These are phyloP conservation scores for Aureobasidium mangrovei DNA, from an alignment of 2,329 filamentous ascomycete genomes.

Conservation along the genomic window DNA sequence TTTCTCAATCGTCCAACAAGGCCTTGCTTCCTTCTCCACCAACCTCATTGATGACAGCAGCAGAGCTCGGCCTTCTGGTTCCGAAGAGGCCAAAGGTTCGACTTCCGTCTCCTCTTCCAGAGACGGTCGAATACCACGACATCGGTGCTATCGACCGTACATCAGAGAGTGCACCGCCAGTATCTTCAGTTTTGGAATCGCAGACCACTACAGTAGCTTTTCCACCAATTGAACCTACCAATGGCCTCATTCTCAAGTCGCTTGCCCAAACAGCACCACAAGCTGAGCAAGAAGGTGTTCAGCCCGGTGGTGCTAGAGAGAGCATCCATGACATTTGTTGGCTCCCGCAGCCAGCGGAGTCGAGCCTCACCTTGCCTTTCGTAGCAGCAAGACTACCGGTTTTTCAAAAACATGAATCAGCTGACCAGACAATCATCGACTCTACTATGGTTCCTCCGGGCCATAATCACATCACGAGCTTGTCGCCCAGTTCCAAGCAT, in stretches of 20 bases:
- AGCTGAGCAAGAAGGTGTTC: background rate
- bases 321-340: too few relatives aligned
- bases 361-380: background rate
- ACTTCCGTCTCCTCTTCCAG: background rate
- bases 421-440: background rate
- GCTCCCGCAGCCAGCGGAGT: background rate
- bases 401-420: background rate
- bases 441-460: background rate
- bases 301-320: background rate
- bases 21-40: background rate
- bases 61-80: background rate
- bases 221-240: background rate
- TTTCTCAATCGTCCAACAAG: background rate
- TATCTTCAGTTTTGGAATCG: too few relatives aligned
- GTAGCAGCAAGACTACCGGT: slow-evolving; percentile 2
- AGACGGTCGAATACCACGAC: too few relatives aligned
- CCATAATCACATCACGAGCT: background rate
- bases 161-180: too few relatives aligned
- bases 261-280: background rate
- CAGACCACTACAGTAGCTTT: too few relatives aligned
- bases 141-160: too few relatives aligned
- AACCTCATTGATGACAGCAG: background rate
- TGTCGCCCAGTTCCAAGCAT: too few relatives aligned
- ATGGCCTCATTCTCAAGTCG: background rate
- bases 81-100: background rate